Percentiles rank a stretch among this genome's conserved stretches.
Evolutionary conservation across 73 alveolate genomes (phyloP).

Genomic region (Symbiodinium pilosum): DNA sequence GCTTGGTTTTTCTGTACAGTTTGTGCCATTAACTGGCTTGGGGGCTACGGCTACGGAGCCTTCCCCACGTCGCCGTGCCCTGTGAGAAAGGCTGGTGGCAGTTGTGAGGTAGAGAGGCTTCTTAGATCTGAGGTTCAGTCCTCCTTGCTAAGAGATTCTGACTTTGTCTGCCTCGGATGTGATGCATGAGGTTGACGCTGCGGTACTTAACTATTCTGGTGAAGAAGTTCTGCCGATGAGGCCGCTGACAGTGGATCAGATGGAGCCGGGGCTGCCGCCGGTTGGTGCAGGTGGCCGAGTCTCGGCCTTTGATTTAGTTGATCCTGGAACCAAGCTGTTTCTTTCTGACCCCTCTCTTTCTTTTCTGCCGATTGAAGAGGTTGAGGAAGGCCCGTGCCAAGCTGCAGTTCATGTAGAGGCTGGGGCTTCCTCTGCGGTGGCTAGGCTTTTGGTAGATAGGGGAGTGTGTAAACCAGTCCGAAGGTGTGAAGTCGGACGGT

Average conservation of each 20-base stretch:
- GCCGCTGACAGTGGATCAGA: background rate
- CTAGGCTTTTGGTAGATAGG: background rate
- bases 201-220: background rate
- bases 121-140: background rate
- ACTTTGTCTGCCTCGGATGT: background rate
- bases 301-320: background rate
- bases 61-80: background rate
- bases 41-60: background rate
- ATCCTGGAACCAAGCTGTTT: background rate
- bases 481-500: background rate
- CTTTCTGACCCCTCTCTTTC: background rate
- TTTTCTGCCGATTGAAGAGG: background rate
- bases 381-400: background rate
- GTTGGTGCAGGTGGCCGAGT: conserved; percentile 2
- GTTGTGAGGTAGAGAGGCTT: background rate
- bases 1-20: background rate
- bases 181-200: background rate
- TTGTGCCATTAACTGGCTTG: background rate
- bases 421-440: background rate
- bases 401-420: background rate
- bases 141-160: background rate
- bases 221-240: background rate
- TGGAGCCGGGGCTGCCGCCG: conserved; percentile 6
- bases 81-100: background rate
- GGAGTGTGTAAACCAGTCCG: background rate